phyloP scores from a whole-genome alignment of 2,329 filamentous ascomycete genomes.

The Fusarium clavum region DNA sequence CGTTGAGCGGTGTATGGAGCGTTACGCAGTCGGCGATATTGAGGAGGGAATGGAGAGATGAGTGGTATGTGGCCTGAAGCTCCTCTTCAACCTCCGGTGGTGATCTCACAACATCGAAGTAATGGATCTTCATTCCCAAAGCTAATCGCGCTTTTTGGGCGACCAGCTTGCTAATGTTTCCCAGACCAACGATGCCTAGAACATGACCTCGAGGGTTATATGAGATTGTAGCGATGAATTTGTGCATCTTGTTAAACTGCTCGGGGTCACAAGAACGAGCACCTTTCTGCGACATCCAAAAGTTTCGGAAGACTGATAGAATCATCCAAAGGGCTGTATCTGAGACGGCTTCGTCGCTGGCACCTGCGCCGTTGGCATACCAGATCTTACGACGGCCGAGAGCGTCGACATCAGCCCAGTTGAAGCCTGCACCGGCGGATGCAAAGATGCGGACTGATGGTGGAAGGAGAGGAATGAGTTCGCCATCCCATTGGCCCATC shows the following conservation, averaged over 20 bases:
- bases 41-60: constrained; percentile 45
- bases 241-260: constrained; percentile 33
- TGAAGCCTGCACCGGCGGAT: constrained; percentile 70
- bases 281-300: constrained; percentile 55
- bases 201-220: constrained; percentile 61
- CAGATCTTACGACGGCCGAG: constrained; percentile 55
- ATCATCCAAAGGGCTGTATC: constrained; percentile 58
- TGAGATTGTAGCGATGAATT: constrained; percentile 51
- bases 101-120: constrained; percentile 58
- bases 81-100: constrained; percentile 46
- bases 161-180: constrained; percentile 57
- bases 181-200: constrained; percentile 65
- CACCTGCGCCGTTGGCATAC: constrained; percentile 58
- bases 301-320: constrained; percentile 61
- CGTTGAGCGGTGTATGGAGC: constrained; percentile 49
- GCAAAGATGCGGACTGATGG: constrained; percentile 67
- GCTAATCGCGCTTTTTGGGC: constrained; percentile 58
- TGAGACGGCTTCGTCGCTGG: constrained; percentile 57
- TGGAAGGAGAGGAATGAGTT: constrained; percentile 66
- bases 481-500: constrained; percentile 70
- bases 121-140: constrained; percentile 66
- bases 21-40: constrained; percentile 50
- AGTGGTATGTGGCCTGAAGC: constrained; percentile 48
- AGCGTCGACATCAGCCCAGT: constrained; percentile 69
- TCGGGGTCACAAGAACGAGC: constrained; percentile 35